Conservation (phyloP, 805 yeast species). For the Starmerella asiatica region DNA sequence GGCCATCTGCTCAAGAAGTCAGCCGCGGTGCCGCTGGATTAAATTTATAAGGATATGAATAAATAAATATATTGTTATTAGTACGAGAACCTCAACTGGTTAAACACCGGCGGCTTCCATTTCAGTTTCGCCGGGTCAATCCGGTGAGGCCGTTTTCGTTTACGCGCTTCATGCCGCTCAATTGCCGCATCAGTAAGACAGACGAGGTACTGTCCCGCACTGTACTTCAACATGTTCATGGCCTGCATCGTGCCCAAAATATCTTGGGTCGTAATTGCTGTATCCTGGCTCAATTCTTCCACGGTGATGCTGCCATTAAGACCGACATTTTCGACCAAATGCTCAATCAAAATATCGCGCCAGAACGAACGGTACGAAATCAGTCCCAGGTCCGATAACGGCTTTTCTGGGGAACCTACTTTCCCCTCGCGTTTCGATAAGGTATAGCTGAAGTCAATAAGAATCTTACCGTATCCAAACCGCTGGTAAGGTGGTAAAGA, state of each 20-base stretch:
- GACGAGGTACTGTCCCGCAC: conserved; percentile 89
- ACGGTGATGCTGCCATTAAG: conserved; percentile 56
- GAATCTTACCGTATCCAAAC: conserved; percentile 80
- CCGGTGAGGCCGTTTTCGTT: conserved; percentile 59
- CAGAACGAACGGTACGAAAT: conserved; percentile 89
- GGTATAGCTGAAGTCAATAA: conserved; percentile 89
- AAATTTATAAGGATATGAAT: conserved; percentile 3
- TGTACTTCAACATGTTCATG: conserved; percentile 74
- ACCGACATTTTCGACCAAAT: conserved; percentile 47
- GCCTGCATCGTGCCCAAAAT: conserved; percentile 88
- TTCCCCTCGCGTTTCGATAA: conserved; percentile 77
- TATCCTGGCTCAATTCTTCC: conserved; percentile 73
- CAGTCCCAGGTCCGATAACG: conserved; percentile 85
- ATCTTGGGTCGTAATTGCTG: conserved; percentile 95
- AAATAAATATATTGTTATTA: conserved; percentile 24
- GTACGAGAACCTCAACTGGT: conserved; percentile 63
- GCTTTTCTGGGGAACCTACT: conserved; percentile 95
- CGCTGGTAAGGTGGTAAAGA: conserved; percentile 94
- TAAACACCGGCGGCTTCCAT: conserved; percentile 91
- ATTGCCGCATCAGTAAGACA: conserved; percentile 72
- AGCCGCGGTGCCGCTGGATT: conserved; percentile 15
- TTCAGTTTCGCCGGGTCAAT: conserved; percentile 57
- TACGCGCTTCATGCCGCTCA: conserved; percentile 56
- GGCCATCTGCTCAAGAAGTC: conserved; percentile 12
- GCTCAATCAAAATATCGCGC: conserved; percentile 75